Conservation (phyloP, 306 rosid genomes). For the Myrica gale region DNA sequence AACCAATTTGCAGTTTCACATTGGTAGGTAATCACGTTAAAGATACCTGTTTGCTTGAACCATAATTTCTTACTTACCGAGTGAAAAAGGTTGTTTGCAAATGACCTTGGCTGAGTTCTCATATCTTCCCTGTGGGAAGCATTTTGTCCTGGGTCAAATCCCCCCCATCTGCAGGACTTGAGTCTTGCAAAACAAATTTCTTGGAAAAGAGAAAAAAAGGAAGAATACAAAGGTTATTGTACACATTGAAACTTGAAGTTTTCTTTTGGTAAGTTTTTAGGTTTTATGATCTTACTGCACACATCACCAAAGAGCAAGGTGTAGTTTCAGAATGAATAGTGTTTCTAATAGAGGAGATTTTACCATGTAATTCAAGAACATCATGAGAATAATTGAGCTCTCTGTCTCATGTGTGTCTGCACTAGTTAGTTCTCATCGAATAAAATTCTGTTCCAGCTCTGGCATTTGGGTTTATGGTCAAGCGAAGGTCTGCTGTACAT, state of each 20-base stretch:
- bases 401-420: neutral
- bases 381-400: neutral
- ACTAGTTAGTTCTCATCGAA: neutral
- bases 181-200: too few species aligned
- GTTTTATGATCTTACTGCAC: neutral
- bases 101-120: too few species aligned
- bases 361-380: neutral
- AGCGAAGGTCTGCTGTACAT: neutral
- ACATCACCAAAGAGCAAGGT: neutral
- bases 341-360: neutral
- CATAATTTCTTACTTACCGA: neutral
- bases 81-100: neutral
- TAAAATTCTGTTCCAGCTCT: neutral
- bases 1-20: neutral
- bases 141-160: too few species aligned
- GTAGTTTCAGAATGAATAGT: neutral
- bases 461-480: neutral
- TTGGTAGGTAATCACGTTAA: neutral
- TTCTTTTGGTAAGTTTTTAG: neutral
- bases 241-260: neutral
- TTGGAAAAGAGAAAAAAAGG: too few species aligned
- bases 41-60: neutral
- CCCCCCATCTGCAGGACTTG: too few species aligned
- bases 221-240: too few species aligned
- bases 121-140: too few species aligned